Base-by-base conservation (phyloP, 352 stramenopile genomes). In the Phytophthora pseudosyringae region DNA sequence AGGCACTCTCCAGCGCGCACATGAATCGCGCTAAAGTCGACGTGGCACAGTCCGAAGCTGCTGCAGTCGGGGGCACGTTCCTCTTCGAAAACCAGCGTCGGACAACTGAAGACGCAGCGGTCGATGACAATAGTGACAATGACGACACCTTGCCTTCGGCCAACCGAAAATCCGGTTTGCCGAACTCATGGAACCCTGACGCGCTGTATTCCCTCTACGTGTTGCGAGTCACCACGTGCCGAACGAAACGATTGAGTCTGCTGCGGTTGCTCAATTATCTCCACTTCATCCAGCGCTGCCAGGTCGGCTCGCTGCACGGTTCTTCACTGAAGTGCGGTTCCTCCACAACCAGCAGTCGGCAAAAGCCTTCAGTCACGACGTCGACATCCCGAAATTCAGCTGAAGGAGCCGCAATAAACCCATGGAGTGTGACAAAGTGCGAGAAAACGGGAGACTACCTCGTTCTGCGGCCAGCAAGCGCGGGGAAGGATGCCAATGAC, bases 221-320 rank as follows among this genome's bases (percentile, higher is more conserved):
- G 8, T 26, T 87, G 25, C 69, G 76, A 9, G 64, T 82, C 6
- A 52, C 83, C 11, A 65, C 48, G 3, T 84, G 76, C 57, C 72
- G 82, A 60, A 40, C 58, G 2, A 74, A 77, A 43, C 64, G 78
- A 16, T 59, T 75, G 35, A 69, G 65, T 6, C 36, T 87, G 9
- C 40, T 89, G 38, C 79, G 82, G 15, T 45, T 74, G 31, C 60
- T 89, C 28, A 88, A 84, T 50, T 85, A 83, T 55, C 50, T 75
- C 25, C 76, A 88, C 47, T 83, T 75, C 61, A 33, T 87, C 16
- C 53, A 59, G 6, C 54, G 73, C 29, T 49, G 15, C 5, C 60
- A 68, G 2, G 28, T 13, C 13, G 33, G n/a, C 28, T 36, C 40
- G 3, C 4, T 38, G 31, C 15, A 32, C 36, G 21, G 5, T n/a